Evolutionary conservation across 441 rosid genomes (phyloP).

Genomic region (Biscutella laevigata): DNA sequence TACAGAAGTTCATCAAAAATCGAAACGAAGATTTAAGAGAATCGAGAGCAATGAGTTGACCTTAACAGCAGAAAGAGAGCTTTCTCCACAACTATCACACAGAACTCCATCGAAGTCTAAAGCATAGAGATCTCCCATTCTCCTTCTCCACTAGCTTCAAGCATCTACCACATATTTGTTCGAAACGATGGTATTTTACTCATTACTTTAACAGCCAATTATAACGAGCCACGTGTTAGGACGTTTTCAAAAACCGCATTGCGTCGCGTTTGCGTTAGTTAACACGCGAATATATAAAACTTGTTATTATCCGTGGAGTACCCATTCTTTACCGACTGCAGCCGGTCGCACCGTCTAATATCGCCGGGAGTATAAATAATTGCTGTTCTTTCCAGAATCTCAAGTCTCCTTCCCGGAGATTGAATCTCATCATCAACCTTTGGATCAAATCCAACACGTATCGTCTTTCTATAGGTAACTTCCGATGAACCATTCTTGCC

Average conservation of each 20-base stretch:
- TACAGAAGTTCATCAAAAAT: not conserved
- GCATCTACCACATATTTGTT: conserved; percentile 35
- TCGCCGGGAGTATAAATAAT: conserved; percentile 30
- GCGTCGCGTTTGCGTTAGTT: conserved; percentile 9
- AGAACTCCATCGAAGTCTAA: conserved; percentile 94
- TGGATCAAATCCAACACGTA: conserved; percentile 5
- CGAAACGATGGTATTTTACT: not conserved
- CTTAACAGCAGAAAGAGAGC: conserved; percentile 90
- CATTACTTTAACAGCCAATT: not conserved
- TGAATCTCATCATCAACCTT: conserved; percentile 24
- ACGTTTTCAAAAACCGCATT: not conserved
- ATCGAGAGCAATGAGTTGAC: conserved; percentile 18
- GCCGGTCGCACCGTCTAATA: conserved; percentile 30
- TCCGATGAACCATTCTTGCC: not conserved
- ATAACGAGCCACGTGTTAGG: conserved; percentile 1
- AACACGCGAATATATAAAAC: not conserved
- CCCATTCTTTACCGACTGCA: conserved; percentile 24
- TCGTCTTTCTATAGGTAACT: conserved; percentile 10
- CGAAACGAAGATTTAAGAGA: not conserved
- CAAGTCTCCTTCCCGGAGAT: conserved; percentile 19
- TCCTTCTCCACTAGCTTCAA: not conserved
- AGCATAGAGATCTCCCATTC: conserved; percentile 87
- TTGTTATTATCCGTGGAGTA: conserved; percentile 3
- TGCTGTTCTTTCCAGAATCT: conserved; percentile 19
- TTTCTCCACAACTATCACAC: conserved; percentile 89